Evolutionary conservation across 1,139 yeast species (phyloP).

Genomic region (Yamadazyma blattariae): DNA sequence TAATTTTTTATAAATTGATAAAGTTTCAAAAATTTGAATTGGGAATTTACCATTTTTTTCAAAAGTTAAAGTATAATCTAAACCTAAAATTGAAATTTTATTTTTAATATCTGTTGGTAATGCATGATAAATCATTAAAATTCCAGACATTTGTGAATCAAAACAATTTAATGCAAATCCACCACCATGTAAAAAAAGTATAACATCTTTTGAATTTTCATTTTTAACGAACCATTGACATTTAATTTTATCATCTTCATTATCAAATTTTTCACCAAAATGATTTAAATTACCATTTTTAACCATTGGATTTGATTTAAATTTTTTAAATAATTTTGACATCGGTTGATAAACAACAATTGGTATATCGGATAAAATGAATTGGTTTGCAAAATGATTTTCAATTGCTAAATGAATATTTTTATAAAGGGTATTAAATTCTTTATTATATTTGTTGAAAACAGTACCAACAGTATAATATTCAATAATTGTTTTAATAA

Average conservation of each 20-base stretch:
- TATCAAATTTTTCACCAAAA: slow-evolving; percentile 26
- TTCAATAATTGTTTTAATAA: slow-evolving; percentile 18
- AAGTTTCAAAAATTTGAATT: slow-evolving; percentile 35
- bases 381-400: slow-evolving; percentile 24
- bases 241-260: slow-evolving; percentile 14
- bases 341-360: slow-evolving; percentile 13
- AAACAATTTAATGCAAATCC: slow-evolving; percentile 33
- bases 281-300: slow-evolving; percentile 12
- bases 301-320: slow-evolving; percentile 14
- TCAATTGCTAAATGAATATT: slow-evolving; percentile 27
- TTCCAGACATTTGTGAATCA: slow-evolving; percentile 26
- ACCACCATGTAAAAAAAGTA: slow-evolving; percentile 37
- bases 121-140: slow-evolving; percentile 22
- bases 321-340: slow-evolving; percentile 9
- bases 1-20: slow-evolving; percentile 26
- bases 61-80: slow-evolving; percentile 39
- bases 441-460: slow-evolving; percentile 26
- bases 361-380: slow-evolving; percentile 12
- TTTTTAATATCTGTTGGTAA: slow-evolving; percentile 17
- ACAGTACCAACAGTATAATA: slow-evolving; percentile 34
- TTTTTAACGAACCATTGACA: slow-evolving; percentile 32
- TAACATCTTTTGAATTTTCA: slow-evolving; percentile 12
- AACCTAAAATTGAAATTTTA: slow-evolving; percentile 23
- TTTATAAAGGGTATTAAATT: slow-evolving; percentile 27
- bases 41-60: slow-evolving; percentile 29